Percentiles rank a stretch among this genome's conserved stretches.
These are phyloP conservation scores for Scalesia atractyloides DNA, from an alignment of 129 eudicot species.

Conservation along the genomic window DNA sequence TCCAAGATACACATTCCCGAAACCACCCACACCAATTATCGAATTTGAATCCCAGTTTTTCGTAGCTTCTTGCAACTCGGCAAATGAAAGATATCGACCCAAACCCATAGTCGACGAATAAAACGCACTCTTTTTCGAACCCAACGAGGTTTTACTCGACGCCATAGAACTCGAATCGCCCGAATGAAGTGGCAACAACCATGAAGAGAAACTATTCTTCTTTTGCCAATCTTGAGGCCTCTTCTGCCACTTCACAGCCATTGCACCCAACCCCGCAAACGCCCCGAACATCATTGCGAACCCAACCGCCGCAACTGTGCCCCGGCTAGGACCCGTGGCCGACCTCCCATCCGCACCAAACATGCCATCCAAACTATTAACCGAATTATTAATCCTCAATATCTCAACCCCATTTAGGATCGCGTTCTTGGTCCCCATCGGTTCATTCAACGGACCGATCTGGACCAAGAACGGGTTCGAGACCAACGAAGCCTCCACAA, in stretches of 20 bases:
- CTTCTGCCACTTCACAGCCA: slow-evolving; percentile 98
- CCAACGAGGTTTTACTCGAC: slow-evolving; percentile 56
- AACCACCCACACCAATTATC: slow-evolving; percentile 90
- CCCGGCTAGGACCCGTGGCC: slow-evolving; percentile 30
- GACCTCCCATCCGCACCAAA: slow-evolving; percentile 57
- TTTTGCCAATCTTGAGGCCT: slow-evolving; percentile 92
- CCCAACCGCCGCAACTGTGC: slow-evolving; percentile 83
- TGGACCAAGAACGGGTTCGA: slow-evolving; percentile 58
- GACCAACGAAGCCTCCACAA: slow-evolving; percentile 54
- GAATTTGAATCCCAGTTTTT: slow-evolving; percentile 66
- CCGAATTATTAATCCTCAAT: slow-evolving; percentile 62
- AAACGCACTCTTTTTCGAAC: slow-evolving; percentile 67
- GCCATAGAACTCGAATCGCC: slow-evolving; percentile 62
- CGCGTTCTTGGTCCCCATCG: slow-evolving; percentile 59
- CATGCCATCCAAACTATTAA: slow-evolving; percentile 72
- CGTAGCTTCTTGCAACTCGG: slow-evolving; percentile 72
- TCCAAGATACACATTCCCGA: slow-evolving; percentile 83
- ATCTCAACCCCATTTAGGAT: slow-evolving; percentile 70
- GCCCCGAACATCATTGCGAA: slow-evolving; percentile 99
- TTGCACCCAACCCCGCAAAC: slow-evolving; percentile 81
- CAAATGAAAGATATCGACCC: slow-evolving; percentile 67
- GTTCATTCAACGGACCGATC: slow-evolving; percentile 57
- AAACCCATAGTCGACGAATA: slow-evolving; percentile 70
- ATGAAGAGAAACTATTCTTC: slow-evolving; percentile 81
- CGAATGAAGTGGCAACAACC: slow-evolving; percentile 86